phyloP scores from a whole-genome alignment of 331 rosid genomes.

The Stylosanthes scabra region DNA sequence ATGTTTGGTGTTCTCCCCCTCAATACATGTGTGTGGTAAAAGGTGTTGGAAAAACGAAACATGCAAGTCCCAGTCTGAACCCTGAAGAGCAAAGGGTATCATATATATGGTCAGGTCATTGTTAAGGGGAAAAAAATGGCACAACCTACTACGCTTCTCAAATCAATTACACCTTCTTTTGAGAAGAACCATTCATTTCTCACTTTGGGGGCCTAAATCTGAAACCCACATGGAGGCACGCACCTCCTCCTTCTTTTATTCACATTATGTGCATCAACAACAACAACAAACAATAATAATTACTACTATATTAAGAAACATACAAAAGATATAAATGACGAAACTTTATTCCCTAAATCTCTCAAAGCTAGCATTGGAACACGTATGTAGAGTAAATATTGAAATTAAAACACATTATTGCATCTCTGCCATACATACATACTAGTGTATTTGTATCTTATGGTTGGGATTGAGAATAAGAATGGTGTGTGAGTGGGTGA shows the following conservation, averaged over 20 bases:
- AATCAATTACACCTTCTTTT: constrained; percentile 54
- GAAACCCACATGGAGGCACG: constrained; percentile 53
- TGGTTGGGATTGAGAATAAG: no score
- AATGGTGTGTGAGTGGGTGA: no score
- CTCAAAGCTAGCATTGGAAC: constrained; percentile 2
- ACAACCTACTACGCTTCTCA: constrained; percentile 32
- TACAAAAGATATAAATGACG: neutral
- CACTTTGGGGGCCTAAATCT: no score
- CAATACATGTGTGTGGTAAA: constrained; percentile 3
- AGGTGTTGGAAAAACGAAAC: constrained; percentile 35
- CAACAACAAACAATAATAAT: neutral
- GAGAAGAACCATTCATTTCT: constrained; percentile 44
- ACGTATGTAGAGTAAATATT: constrained; percentile 7
- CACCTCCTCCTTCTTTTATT: constrained; percentile 16
- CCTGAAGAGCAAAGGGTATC: constrained; percentile 33
- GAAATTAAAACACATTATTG: constrained; percentile 10
- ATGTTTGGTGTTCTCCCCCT: neutral
- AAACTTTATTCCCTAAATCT: constrained; percentile 23
- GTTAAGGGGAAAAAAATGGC: constrained; percentile 38
- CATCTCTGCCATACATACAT: no score
- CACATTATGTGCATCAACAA: no score
- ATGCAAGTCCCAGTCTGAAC: constrained; percentile 37
- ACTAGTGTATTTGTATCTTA: no score
- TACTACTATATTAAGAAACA: neutral
- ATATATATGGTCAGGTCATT: constrained; percentile 43